Conservation (phyloP, 1,139 yeast species). For the Entelexis paramagnoliae region DNA sequence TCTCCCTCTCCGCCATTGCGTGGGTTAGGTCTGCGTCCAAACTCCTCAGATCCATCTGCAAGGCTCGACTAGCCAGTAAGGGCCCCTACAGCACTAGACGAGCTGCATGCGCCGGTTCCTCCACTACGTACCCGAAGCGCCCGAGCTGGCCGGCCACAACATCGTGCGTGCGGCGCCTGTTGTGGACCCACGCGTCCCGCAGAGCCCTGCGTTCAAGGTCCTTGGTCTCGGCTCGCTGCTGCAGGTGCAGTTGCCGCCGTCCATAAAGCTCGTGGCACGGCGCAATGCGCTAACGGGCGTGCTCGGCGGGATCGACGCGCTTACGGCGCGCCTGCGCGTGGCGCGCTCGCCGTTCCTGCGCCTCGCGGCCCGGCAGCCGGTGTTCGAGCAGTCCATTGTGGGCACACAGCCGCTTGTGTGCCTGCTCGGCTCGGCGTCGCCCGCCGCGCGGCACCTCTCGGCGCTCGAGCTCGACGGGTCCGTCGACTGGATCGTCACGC, state of each 20-base stretch:
- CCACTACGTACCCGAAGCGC: conserved; percentile 22
- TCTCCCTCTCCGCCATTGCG: too few relatives aligned
- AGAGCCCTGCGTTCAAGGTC: conserved; percentile 17
- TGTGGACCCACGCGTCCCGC: conserved; percentile 20
- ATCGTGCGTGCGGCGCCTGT: conserved; percentile 19
- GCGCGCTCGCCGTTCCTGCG: conserved; percentile 16
- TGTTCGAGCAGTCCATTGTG: conserved; percentile 21
- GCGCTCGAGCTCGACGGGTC: conserved; percentile 35
- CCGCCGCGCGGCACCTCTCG: conserved; percentile 23
- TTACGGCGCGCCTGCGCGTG: conserved; percentile 18
- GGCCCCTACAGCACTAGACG: too few relatives aligned
- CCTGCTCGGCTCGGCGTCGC: conserved; percentile 18
- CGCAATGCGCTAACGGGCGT: conserved; percentile 23
- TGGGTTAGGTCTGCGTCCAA: too few relatives aligned
- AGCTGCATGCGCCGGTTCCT: conserved; percentile 18
- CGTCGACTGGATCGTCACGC: conserved; percentile 30
- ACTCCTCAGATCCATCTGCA: too few relatives aligned
- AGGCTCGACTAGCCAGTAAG: too few relatives aligned
- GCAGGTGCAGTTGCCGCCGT: conserved; percentile 23
- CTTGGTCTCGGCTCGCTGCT: conserved; percentile 24
- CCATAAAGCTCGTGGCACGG: conserved; percentile 19
- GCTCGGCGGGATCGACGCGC: conserved; percentile 15
- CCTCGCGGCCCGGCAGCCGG: conserved; percentile 22
- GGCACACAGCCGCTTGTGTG: conserved; percentile 22
- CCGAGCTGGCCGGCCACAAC: conserved; percentile 20